Evolutionary conservation across 768 basidiomycete species (phyloP), one percentile per base, ranked within the genome.

Genomic region (Leccinum subtestaceum): DNA sequence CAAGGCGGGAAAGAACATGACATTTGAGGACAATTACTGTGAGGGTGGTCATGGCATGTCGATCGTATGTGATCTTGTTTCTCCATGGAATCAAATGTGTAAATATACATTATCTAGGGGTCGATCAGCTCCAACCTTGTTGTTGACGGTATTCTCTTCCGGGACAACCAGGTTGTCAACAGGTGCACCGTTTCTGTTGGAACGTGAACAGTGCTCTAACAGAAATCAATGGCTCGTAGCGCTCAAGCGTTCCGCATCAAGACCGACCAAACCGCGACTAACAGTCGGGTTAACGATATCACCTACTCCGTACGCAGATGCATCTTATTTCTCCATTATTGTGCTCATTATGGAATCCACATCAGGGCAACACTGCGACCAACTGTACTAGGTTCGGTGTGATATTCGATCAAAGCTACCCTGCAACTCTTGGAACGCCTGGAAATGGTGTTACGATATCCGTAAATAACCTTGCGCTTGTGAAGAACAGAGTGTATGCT

Each of bases 341-440:
- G 7, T 10, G 51, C 50, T 63, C 10, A 62, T 34, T 29, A 15
- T 52, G 6, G 29, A 60, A 46, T 47, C 13, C 36, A 60, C 48
- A 19, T 15, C n/a, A 82, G 77, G 81, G 76, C 36, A 87, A 88
- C 67, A 81, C 76, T 13, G 84, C 79, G 2, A 80, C 70, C 9
- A 80, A 81, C 10, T 74, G 80, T 9, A 74, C 72, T 1, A 19
- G 67, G 31, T 88, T 80, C 57, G 87, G 86, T 32, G 71, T 88
- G 0, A 53, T 89, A 60, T 85, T 89, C 36, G 82, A 85, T 65
- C 66, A 85, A 78, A 86, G 84, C 65, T 87, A 88, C 66, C 84
- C 86, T 5, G 61, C 69, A 23, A 75, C 77, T 11, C 63, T 84
- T 15, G 81, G 81, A 17, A 80, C 74, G 0, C 83, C 87, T 4